Evolutionary conservation across 352 stramenopile species (phyloP), one percentile per base, ranked within the genome.

Genomic region (Globisporangium uncinulatum): DNA sequence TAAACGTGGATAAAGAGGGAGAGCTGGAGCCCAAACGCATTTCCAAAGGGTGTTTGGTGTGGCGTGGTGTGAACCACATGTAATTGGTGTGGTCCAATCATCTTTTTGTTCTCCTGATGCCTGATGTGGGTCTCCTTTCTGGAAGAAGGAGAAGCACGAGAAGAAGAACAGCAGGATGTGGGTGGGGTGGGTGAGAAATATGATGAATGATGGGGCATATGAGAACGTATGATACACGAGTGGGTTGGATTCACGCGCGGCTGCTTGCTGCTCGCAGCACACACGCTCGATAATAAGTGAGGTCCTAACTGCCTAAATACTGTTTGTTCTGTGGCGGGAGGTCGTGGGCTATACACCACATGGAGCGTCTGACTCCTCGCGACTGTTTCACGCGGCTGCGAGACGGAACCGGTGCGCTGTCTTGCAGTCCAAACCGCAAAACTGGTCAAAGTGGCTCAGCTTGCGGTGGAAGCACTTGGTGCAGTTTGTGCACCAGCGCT

Each of bases 401-500:
- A 59, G 34, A 10, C 57, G 57, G 42, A 63, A 63, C 11, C 69
- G 63, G 51, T 86, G 72, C 20, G 79, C 79, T 10, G 79, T 89
- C 65, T 85, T 84, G 70, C 79, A 89, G 65, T 89, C 69, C 15
- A 80, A 50, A 0, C 76, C 81, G 57, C 81, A 92, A 56, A 87
- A 92, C 39, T 76, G 61, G 44, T 92, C 81, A 49, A 67, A 92
- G 54, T 69, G 78, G 47, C 81, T 92, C 41, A 87, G 65, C 1
- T 71, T 71, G 15, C 77, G 74, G 59, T 86, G 79, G 59, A 82
- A 92, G 57, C 76, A 85, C 67, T 89, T 92, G 69, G 67, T 74
- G 62, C 81, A 92, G 63, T 92, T 92, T 20, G 69, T 72, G 60
- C 81, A 92, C 79, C 79, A 88, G 29, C 81, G 76, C 64, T 83